phyloP scores from a whole-genome alignment of 257 asterid species.

The Scutellaria galericulata region DNA sequence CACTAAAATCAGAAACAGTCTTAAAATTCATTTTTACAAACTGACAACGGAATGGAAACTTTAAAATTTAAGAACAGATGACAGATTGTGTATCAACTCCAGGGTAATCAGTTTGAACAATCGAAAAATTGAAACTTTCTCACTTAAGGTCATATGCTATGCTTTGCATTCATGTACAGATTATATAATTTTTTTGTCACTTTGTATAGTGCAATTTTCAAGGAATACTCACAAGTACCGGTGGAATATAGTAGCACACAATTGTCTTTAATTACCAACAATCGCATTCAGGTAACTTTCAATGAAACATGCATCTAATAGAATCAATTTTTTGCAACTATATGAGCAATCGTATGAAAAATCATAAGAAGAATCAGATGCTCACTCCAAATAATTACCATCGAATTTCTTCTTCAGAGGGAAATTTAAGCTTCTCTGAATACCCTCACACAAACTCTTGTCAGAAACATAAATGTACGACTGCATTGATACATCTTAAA shows the following conservation, averaged over 20 bases:
- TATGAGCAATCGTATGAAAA: not conserved
- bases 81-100: constrained; percentile 14
- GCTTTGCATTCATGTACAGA: not conserved
- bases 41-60: constrained; percentile 13
- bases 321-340: constrained; percentile 14
- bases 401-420: constrained; percentile 3
- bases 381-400: not conserved
- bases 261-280: constrained; percentile 14
- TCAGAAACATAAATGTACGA: not conserved
- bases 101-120: constrained; percentile 12
- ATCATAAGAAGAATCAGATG: not conserved
- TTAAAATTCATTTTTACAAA: constrained; percentile 5
- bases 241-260: not conserved
- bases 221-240: not conserved
- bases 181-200: not conserved
- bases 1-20: constrained; percentile 15
- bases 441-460: not conserved
- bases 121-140: constrained; percentile 9
- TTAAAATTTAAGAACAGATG: constrained; percentile 18
- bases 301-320: constrained; percentile 12
- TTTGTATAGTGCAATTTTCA: not conserved
- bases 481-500: not conserved
- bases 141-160: constrained; percentile 18
- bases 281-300: constrained; percentile 5
- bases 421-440: constrained; percentile 9